phyloP scores from a whole-genome alignment of 495 filamentous ascomycete species.

The Cudoniella acicularis region DNA sequence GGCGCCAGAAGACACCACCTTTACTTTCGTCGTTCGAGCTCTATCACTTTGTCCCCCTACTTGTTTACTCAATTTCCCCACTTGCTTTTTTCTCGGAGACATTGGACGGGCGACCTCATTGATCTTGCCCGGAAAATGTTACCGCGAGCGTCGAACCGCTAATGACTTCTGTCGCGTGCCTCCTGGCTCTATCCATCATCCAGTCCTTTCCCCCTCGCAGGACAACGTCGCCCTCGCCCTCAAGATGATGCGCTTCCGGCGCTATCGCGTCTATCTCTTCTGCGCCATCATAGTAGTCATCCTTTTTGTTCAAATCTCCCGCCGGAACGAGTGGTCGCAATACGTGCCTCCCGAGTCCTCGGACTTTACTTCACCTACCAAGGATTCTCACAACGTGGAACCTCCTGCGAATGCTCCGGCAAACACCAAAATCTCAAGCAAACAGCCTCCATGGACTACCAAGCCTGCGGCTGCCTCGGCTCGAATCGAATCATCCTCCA shows the following conservation, averaged over 20 bases:
- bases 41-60: too few species aligned
- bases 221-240: not conserved
- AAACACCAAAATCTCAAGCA: not conserved
- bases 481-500: not conserved
- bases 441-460: too few species aligned
- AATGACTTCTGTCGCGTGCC: not conserved
- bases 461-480: too few species aligned
- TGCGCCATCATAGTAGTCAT: slow-evolving; percentile 64
- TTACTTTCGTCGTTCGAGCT: not conserved
- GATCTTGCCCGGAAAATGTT: not conserved
- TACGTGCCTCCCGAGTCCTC: slow-evolving; percentile 14
- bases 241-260: slow-evolving; percentile 68
- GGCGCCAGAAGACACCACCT: not conserved
- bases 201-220: not conserved
- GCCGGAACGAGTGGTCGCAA: slow-evolving; percentile 21
- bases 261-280: slow-evolving; percentile 71
- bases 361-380: slow-evolving; percentile 1
- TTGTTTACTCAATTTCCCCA: too few species aligned
- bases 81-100: too few species aligned
- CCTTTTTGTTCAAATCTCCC: slow-evolving; percentile 58
- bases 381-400: not conserved
- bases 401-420: not conserved
- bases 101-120: not conserved
- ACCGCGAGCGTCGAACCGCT: not conserved
- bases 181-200: not conserved